A percentile compares a stretch with the other conserved stretches of the same genome.
Conservation (phyloP, 805 yeast genomes). For the Alloascoidea hylecoeti region DNA sequence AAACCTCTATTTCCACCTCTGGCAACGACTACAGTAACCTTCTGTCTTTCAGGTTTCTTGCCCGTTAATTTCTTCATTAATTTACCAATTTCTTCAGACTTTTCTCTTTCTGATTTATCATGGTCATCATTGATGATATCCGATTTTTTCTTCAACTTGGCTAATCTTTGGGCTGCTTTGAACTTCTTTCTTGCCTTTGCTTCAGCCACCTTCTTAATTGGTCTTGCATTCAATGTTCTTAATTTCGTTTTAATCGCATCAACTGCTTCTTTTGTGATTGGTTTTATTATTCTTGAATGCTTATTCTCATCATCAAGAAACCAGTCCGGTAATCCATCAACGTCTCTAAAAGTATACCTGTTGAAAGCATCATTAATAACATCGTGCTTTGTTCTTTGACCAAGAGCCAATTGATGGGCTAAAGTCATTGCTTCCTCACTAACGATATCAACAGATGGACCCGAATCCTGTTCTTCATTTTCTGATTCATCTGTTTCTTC, state of each 20-base stretch:
- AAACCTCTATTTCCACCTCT: conserved; percentile 73
- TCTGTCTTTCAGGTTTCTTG: conserved; percentile 49
- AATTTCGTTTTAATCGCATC: conserved; percentile 61
- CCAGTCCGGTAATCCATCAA: conserved; percentile 93
- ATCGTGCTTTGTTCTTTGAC: conserved; percentile 74
- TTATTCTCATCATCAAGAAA: conserved; percentile 82
- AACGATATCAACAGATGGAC: conserved; percentile 57
- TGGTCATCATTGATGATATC: conserved; percentile 82
- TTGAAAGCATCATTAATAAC: conserved; percentile 88
- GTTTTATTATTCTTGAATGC: conserved; percentile 75
- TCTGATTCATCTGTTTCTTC: conserved; percentile 9
- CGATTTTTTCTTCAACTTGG: conserved; percentile 83
- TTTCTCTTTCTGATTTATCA: conserved; percentile 82
- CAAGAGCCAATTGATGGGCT: conserved; percentile 90
- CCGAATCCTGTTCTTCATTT: conserved; percentile 10
- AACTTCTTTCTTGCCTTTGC: conserved; percentile 93
- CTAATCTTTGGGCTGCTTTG: conserved; percentile 80
- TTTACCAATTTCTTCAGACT: conserved; percentile 83
- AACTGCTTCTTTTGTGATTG: conserved; percentile 91
- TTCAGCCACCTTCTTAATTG: conserved; percentile 96
- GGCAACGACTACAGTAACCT: conserved; percentile 83
- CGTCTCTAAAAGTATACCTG: conserved; percentile 83
- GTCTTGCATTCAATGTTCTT: conserved; percentile 85
- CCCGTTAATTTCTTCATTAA: conserved; percentile 72
- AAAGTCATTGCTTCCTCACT: conserved; percentile 96